Evolutionary conservation across 495 filamentous ascomycete species (phyloP), one percentile per base, ranked within the genome.

Genomic region (Pseudomonodictys pantanalensis): DNA sequence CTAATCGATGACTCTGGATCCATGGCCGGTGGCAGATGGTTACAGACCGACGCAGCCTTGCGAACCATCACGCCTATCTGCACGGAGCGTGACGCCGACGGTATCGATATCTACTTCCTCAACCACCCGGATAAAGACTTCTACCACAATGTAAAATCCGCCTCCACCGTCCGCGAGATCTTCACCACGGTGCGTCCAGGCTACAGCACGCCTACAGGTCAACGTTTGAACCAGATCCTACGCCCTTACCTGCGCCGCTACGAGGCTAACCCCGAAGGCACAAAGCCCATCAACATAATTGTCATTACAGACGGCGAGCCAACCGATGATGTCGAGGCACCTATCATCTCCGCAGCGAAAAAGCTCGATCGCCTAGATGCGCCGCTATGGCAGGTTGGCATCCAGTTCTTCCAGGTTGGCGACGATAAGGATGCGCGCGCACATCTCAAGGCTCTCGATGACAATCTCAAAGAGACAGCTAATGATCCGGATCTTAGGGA

Each of bases 371-470:
- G 69, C 17, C 69, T 86, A 3, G 78, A 85, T 30, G 92, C 91
- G 0, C 83, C 86, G 29, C 79, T 90, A 23, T 88, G 89, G 79
- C 93, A 98, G 75, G 77, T 97, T 11, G 93, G 95, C 11, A 85
- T 98, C 55, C 93, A 98, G 73, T 97, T 98, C 75, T 93, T 98
- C 75, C 93, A 98, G 76, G 87, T 97, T 52, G 93, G 93, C 45
- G 78, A 83, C 28, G 91, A 96, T 66, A 62, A 71, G 4, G 74
- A 64, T 0, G 93, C 91, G 0, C 75, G 75, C 30, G 68, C 76
- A 70, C 84, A 86, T 61, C 73, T 96, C 54, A 71, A 82, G 74
- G 81, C 86, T 42, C 75, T 98, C 38, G 93, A 98, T 69, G 89
- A 97, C 74, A 81, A 80, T 17, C 72, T 97, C 28, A 79, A 73